Base-by-base conservation (phyloP, 352 stramenopile species). In the Sclerospora graminicola region DNA sequence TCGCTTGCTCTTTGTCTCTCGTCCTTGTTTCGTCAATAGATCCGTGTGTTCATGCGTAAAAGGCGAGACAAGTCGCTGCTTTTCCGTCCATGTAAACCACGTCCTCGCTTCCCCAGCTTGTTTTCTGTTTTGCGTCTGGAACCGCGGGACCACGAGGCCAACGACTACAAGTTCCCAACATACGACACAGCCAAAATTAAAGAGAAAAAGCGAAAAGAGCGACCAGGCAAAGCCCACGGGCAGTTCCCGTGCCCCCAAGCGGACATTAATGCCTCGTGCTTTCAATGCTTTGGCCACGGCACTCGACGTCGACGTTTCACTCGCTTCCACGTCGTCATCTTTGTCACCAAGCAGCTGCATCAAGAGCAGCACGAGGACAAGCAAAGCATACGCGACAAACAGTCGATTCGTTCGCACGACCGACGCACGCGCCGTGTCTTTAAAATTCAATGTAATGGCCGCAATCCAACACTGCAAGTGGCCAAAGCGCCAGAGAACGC, bases 381-480 rank as follows among this genome's bases (percentile, higher is more conserved):
- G 39, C n/a, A 64, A 53, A 5, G 74, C 40, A 46, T 87, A 84
- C 6, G 28, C 23, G 10, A 65, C 58, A 36, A 89, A 84, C 0
- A 36, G 35, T 24, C 62, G 60, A 54, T 89, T 87, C 4, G 60
- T 36, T 10, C 51, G 56, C 20, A 77, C 60, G 16, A 83, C 34
- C n/a, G 70, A 67, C 23, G 77, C 64, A 44, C 78, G 70, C 42
- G 81, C 86, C 18, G 42, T 38, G 35, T 90, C 78, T 2, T 67
- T 57, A 9, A 74, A 24, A 45, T 90, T 90, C 45, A 90, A 75
- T 8, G 60, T 60, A 11, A 85, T 41, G 2, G 73, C 78, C 6
- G 79, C 68, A 44, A 86, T 69, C 63, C 70, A 82, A 50, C 86
- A 90, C 56, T 87, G 73, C 27, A 84, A 19, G 51, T 90, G 75